These are phyloP conservation scores for Pinus taeda DNA, from an alignment of 75 land plant species.

Conservation along the genomic window DNA sequence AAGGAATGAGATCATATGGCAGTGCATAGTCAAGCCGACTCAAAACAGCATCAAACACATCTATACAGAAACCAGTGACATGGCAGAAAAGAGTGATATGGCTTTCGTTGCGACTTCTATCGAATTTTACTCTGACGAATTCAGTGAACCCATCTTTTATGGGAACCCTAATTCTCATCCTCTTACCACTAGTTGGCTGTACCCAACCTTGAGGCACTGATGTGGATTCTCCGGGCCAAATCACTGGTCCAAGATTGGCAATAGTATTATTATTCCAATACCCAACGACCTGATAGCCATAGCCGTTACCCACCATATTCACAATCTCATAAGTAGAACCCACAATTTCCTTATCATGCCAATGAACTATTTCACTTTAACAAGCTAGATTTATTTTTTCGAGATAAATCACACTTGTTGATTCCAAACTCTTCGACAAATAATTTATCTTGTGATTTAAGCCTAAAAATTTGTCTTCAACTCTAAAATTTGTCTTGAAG, in stretches of 20 bases:
- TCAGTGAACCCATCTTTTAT: no score
- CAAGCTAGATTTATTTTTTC: no score
- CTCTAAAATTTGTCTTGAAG: not conserved
- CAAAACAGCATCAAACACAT: conserved; percentile 47
- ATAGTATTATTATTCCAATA: conserved; percentile 11
- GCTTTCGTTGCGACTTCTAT: not conserved
- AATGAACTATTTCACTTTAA: conserved; percentile 6
- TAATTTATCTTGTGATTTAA: no score
- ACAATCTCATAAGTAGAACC: conserved; percentile 22
- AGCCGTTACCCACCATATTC: conserved; percentile 39
- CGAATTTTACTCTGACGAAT: conserved; percentile 1
- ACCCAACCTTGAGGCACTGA: conserved; percentile 32
- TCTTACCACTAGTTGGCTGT: conserved; percentile 20
- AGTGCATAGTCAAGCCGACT: conserved; percentile 67
- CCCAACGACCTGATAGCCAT: conserved; percentile 16
- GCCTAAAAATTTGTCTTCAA: no score
- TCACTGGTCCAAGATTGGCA: conserved; percentile 7
- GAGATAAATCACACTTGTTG: no score
- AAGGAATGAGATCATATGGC: conserved; percentile 39
- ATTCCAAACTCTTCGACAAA: no score
- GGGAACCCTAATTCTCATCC: conserved; percentile 23
- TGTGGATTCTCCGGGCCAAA: conserved; percentile 37
- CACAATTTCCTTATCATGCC: not conserved
- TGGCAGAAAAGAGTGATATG: conserved; percentile 11
- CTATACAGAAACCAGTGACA: conserved; percentile 48